Evolutionary conservation across 352 stramenopile genomes (phyloP).

Genomic region (Phytophthora fragariae): DNA sequence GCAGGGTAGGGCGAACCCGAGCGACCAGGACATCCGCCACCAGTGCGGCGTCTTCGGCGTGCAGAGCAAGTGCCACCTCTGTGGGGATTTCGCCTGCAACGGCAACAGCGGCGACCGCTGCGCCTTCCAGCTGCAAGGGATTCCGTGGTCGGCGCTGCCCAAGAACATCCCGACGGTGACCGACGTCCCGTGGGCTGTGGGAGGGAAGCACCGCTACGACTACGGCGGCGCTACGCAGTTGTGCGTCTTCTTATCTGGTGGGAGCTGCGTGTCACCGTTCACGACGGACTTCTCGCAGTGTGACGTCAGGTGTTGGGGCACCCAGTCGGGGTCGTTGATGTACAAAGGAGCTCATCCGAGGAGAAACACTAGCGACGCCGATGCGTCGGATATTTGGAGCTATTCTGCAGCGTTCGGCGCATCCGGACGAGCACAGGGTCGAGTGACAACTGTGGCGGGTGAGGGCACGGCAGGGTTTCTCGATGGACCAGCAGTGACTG

Average conservation of each 20-base stretch:
- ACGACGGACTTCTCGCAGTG: constrained; percentile 91
- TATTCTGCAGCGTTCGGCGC: constrained; percentile 39
- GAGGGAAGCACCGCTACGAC: constrained; percentile 92
- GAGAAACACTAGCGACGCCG: constrained; percentile 47
- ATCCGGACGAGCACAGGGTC: constrained; percentile 86
- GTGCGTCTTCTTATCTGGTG: constrained; percentile 92
- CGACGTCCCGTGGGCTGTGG: constrained; percentile 94
- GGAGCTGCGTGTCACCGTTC: constrained; percentile 79
- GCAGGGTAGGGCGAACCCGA: constrained; percentile 90
- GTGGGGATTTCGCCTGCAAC: constrained; percentile 89
- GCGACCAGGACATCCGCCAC: constrained; percentile 94
- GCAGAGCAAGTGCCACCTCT: constrained; percentile 95
- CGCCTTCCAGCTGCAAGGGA: constrained; percentile 94
- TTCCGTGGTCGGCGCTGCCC: constrained; percentile 67
- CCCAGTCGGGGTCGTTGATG: constrained; percentile 47
- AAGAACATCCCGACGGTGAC: constrained; percentile 94
- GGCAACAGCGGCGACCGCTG: constrained; percentile 54
- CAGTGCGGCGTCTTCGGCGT: constrained; percentile 89
- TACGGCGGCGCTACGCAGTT: constrained; percentile 86
- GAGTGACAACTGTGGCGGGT: constrained; percentile 91
- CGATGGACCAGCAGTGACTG: constrained; percentile 67
- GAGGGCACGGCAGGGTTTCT: constrained; percentile 75
- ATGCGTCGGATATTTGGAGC: constrained; percentile 76
- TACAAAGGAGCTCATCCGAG: constrained; percentile 41
- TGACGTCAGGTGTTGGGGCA: constrained; percentile 93